These are phyloP conservation scores for Pulveroboletus sp. DNA, from an alignment of 768 basidiomycete genomes.

Conservation along the genomic window DNA sequence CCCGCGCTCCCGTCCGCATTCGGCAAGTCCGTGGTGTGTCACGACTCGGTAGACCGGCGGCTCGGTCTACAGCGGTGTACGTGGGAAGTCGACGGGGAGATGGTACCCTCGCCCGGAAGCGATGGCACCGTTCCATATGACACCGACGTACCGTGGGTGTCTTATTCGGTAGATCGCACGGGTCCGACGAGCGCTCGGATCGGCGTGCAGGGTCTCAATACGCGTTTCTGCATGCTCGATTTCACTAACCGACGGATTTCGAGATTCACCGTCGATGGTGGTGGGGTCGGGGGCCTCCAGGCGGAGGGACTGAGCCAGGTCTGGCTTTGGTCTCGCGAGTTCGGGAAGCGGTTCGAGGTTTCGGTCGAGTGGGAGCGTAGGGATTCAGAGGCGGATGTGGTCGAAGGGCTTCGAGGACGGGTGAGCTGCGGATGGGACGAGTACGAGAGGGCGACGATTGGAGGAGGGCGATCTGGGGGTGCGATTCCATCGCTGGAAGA, in stretches of 20 bases:
- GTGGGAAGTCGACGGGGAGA: slow-evolving; percentile 40
- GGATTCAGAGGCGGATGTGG: slow-evolving; percentile 8
- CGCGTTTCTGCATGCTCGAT: slow-evolving; percentile 58
- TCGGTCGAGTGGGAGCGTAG: slow-evolving; percentile 45
- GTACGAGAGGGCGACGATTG: slow-evolving; percentile 53
- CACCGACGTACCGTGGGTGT: slow-evolving; percentile 38
- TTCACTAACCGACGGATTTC: slow-evolving; percentile 48
- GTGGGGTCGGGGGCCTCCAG: slow-evolving; percentile 36
- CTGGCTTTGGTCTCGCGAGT: slow-evolving; percentile 58
- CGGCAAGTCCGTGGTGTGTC: slow-evolving; percentile 34
- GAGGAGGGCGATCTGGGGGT: slow-evolving; percentile 35
- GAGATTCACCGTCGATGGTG: slow-evolving; percentile 38
- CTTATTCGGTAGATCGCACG: slow-evolving; percentile 38
- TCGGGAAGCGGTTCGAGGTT: slow-evolving; percentile 52
- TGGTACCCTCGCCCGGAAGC: slow-evolving; percentile 39
- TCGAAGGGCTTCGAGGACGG: slow-evolving; percentile 35
- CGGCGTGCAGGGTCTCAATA: slow-evolving; percentile 51
- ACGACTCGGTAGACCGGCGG: slow-evolving; percentile 19
- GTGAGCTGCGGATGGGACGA: slow-evolving; percentile 68
- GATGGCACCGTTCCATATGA: neutral
- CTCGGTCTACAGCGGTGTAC: slow-evolving; percentile 43
- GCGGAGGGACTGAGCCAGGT: slow-evolving; percentile 37
- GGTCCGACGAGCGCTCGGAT: slow-evolving; percentile 46
- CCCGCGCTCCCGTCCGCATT: slow-evolving; percentile 50
- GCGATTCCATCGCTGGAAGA: slow-evolving; percentile 72